Evolutionary conservation across 352 stramenopile species (phyloP).

Genomic region (Phytopythium montanum): DNA sequence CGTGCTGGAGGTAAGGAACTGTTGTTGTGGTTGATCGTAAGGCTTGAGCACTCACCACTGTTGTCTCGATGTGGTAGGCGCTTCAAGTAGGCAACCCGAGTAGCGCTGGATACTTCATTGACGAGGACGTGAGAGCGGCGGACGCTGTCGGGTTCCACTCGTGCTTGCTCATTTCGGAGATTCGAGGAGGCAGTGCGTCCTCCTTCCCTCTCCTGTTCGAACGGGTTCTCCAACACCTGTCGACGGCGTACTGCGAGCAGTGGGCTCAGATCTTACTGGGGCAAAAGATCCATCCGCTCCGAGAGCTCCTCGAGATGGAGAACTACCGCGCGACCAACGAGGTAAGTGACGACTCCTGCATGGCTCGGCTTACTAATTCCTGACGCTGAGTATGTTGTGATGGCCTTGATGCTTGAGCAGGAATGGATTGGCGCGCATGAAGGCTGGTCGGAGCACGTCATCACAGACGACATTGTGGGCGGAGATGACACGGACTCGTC

Average conservation of each 20-base stretch:
- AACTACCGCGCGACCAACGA: slow-evolving; percentile 75
- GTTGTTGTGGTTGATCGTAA: background rate
- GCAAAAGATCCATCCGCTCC: slow-evolving; percentile 65
- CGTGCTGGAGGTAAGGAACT: background rate
- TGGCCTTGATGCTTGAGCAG: slow-evolving; percentile 17
- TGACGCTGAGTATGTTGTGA: background rate
- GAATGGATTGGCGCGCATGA: slow-evolving; percentile 74
- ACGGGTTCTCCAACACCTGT: slow-evolving; percentile 44
- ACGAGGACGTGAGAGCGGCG: slow-evolving; percentile 48
- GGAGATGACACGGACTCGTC: slow-evolving; percentile 37
- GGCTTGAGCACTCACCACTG: background rate
- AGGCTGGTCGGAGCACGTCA: slow-evolving; percentile 72
- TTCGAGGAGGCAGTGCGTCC: no score
- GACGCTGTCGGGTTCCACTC: slow-evolving; percentile 44
- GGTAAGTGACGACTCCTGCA: slow-evolving; percentile 22
- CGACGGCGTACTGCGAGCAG: slow-evolving; percentile 60
- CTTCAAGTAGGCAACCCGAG: slow-evolving; percentile 9
- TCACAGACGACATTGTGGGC: slow-evolving; percentile 36
- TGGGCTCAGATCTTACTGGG: slow-evolving; percentile 56
- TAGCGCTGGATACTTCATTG: slow-evolving; percentile 38
- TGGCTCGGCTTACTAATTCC: background rate
- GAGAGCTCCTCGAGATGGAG: slow-evolving; percentile 56
- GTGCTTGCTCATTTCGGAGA: slow-evolving; percentile 49
- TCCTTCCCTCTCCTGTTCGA: slow-evolving; percentile 52
- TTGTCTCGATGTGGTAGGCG: slow-evolving; percentile 14